A percentile compares a stretch with the other conserved stretches of the same genome.
phyloP scores from a whole-genome alignment of 768 basidiomycete genomes.

The Trametes cinnabarina region DNA sequence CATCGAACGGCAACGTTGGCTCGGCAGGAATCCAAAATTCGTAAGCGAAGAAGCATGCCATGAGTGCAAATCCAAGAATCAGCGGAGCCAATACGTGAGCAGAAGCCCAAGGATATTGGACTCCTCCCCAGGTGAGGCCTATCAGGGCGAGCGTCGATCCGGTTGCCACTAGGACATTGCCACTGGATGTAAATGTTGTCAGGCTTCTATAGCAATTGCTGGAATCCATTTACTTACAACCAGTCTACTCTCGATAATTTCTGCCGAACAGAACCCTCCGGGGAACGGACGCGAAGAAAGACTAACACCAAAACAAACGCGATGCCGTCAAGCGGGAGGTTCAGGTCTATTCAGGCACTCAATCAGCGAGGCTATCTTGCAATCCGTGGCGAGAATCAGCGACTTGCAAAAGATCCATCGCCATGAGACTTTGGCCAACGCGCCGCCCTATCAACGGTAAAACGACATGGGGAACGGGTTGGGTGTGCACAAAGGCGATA shows the following conservation, averaged over 20 bases:
- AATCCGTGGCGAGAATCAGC: not conserved
- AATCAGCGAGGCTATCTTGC: not conserved
- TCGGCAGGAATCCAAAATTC: slow-evolving; percentile 3
- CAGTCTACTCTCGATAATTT: slow-evolving; percentile 33
- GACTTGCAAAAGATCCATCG: slow-evolving; percentile 17
- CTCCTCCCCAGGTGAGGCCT: slow-evolving; percentile 43
- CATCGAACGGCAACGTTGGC: slow-evolving; percentile 26
- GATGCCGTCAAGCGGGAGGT: slow-evolving; percentile 28
- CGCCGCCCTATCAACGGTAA: slow-evolving; percentile 19
- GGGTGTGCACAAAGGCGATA: not conserved
- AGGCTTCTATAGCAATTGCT: too few relatives aligned
- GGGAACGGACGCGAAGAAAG: too few relatives aligned
- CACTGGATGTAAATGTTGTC: slow-evolving; percentile 23
- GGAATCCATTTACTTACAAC: slow-evolving; percentile 30
- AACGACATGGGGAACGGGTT: not conserved
- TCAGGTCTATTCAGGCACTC: slow-evolving; percentile 29
- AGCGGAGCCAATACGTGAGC: slow-evolving; percentile 40
- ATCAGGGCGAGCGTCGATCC: slow-evolving; percentile 33
- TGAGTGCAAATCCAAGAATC: slow-evolving; percentile 34
- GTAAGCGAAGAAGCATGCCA: slow-evolving; percentile 27
- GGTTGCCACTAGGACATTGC: slow-evolving; percentile 35
- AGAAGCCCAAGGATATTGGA: slow-evolving; percentile 38
- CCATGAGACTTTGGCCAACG: slow-evolving; percentile 17
- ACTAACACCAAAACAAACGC: too few relatives aligned
- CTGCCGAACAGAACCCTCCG: too few relatives aligned